Conservation (phyloP, 169 alveolate species). For the Plasmodium gonderi region DNA sequence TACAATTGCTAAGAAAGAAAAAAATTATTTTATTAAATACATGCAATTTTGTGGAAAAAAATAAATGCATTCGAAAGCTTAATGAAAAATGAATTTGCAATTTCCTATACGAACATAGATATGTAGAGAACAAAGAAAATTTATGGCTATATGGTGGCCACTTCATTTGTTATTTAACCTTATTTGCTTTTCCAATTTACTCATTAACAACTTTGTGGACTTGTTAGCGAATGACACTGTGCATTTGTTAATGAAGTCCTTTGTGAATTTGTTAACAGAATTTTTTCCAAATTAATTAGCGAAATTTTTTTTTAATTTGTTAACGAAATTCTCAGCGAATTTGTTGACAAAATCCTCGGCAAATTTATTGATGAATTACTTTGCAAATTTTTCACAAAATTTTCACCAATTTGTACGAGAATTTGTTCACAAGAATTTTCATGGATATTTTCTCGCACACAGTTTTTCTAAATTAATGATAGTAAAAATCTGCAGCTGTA, state of each 20-base stretch:
- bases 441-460: background rate
- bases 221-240: background rate
- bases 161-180: constrained; percentile 3
- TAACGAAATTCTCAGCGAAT: background rate
- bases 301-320: too few relatives aligned
- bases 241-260: background rate
- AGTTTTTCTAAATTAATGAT: background rate
- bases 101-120: background rate
- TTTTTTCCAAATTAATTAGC: background rate
- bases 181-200: background rate
- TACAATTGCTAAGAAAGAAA: background rate
- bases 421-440: background rate
- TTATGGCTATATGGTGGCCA: background rate
- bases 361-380: background rate
- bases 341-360: background rate
- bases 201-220: too few relatives aligned
- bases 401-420: too few relatives aligned
- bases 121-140: background rate
- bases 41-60: constrained; percentile 15
- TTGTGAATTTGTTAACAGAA: background rate
- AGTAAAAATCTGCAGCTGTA: background rate
- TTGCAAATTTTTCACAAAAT: background rate
- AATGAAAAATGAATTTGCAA: constrained; percentile 20
- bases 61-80: background rate
- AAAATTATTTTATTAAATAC: background rate